Base-by-base conservation (phyloP, 1,284 basidiomycete species). In the Trichosporon sp. region DNA sequence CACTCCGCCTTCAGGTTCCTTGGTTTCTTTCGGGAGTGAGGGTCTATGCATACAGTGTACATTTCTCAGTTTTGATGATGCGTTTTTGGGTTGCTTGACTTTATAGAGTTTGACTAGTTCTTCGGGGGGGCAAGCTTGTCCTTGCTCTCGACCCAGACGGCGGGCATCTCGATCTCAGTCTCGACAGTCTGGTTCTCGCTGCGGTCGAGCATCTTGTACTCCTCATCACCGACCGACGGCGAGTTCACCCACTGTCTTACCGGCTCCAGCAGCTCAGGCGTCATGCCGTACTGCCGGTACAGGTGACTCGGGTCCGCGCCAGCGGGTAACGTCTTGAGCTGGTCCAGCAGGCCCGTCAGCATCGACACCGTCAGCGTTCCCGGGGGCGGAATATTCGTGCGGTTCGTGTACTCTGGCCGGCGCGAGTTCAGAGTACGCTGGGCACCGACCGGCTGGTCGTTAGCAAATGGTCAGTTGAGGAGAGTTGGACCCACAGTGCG, bases 191-290 rank as follows among this genome's bases (percentile, higher is more conserved):
- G 69, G 61, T 61, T 65, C n/a, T 43, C 54, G 7, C 90, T 91
- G 72, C 89, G 84, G 31, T 85, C 86, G 32, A 87, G 85, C 19
- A 83, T 85, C 74, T 86, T 86, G 61, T 85, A 84, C 40, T 87
- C 86, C 2, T 84, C 84, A 56, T 86, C 86, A 48, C 88, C 86
- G 6, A 91, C 85, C 78, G 89, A 92, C 3, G 91, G 91, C 69
- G 88, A 91, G 79, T 88, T 93, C 76, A 94, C 88, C 81, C 87
- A 88, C 65, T 86, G 83, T 37, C 88, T 85, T 32, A 95, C 76
- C 12, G 81, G 86, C 66, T 89, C 86, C 69, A 94, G 78, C 71
- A 85, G 88, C 21, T 83, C 84, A 1, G 84, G 74, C 66, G 90
- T 89, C 21, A 95, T 82, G 5, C 86, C 88, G 80, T 90, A 90